Percentiles rank a stretch among this genome's conserved stretches.
Evolutionary conservation across 2,329 filamentous ascomycete species (phyloP).

Genomic region (Aspergillus persii): DNA sequence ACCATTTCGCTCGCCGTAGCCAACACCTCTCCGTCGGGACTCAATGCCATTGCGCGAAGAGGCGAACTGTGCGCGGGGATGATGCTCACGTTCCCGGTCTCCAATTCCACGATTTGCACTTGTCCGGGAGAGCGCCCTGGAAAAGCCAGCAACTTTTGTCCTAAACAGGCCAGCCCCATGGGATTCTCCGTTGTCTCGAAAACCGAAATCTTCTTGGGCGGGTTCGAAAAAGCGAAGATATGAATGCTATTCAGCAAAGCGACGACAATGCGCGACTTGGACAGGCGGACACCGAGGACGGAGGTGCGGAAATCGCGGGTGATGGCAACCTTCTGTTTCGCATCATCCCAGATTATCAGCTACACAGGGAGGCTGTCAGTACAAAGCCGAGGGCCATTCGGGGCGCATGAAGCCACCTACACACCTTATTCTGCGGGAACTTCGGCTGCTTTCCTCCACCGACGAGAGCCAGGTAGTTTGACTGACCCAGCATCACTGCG

Average conservation of each 20-base stretch:
- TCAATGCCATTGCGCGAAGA: constrained; percentile 75
- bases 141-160: constrained; percentile 71
- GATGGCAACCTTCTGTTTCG: constrained; percentile 70
- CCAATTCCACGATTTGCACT: constrained; percentile 79
- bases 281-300: constrained; percentile 75
- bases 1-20: constrained; percentile 86
- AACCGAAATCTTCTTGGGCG: constrained; percentile 66
- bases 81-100: constrained; percentile 81
- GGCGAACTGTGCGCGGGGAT: constrained; percentile 84
- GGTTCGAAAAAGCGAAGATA: constrained; percentile 74
- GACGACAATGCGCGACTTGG: constrained; percentile 72
- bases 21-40: constrained; percentile 73
- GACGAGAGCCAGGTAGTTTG: constrained; percentile 84
- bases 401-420: constrained; percentile 1
- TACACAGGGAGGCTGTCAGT: constrained; percentile 16
- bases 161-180: constrained; percentile 74
- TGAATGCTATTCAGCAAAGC: constrained; percentile 78
- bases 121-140: constrained; percentile 86
- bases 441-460: constrained; percentile 84
- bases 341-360: constrained; percentile 88
- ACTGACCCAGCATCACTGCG: constrained; percentile 81
- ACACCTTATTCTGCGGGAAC: constrained; percentile 80
- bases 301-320: constrained; percentile 76
- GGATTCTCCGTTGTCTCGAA: constrained; percentile 88
- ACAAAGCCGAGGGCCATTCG: not conserved